Percentiles rank a stretch among this genome's conserved stretches.
These are phyloP conservation scores for Ogataea nitratoaversa DNA, from an alignment of 805 yeast species.

Conservation along the genomic window DNA sequence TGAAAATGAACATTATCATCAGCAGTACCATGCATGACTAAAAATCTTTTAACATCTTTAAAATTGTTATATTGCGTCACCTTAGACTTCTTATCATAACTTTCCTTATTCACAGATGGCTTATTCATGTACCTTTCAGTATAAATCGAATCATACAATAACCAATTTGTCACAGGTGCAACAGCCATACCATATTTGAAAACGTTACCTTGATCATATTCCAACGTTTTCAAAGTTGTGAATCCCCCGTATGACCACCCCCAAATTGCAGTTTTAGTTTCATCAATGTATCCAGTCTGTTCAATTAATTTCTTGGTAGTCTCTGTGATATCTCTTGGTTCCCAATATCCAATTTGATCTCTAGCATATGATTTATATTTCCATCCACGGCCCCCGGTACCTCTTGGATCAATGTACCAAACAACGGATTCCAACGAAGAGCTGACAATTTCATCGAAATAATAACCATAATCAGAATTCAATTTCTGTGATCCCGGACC, in stretches of 20 bases:
- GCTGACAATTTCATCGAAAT: constrained; percentile 56
- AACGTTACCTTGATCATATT: constrained; percentile 54
- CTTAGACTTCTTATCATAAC: constrained; percentile 43
- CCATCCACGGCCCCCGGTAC: constrained; percentile 82
- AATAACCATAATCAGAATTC: constrained; percentile 41
- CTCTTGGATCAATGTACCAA: constrained; percentile 71
- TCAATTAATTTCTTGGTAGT: constrained; percentile 48
- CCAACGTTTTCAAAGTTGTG: constrained; percentile 68
- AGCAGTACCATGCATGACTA: constrained; percentile 77
- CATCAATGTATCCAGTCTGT: constrained; percentile 45
- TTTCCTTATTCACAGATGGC: constrained; percentile 45
- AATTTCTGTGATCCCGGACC: constrained; percentile 77
- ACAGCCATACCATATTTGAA: constrained; percentile 78
- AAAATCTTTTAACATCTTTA: constrained; percentile 47
- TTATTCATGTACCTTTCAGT: constrained; percentile 72
- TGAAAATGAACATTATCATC: constrained; percentile 83
- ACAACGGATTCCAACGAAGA: constrained; percentile 58
- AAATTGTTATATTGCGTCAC: constrained; percentile 41
- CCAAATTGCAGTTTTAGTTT: constrained; percentile 62
- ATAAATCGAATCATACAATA: constrained; percentile 69
- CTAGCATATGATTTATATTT: constrained; percentile 51
- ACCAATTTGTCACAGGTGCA: constrained; percentile 84
- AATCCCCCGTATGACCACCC: constrained; percentile 91
- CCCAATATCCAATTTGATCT: constrained; percentile 65
- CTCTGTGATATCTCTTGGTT: constrained; percentile 61